These are phyloP conservation scores for Typha latifolia DNA, from an alignment of 176 grass and related monocot species.

Conservation along the genomic window DNA sequence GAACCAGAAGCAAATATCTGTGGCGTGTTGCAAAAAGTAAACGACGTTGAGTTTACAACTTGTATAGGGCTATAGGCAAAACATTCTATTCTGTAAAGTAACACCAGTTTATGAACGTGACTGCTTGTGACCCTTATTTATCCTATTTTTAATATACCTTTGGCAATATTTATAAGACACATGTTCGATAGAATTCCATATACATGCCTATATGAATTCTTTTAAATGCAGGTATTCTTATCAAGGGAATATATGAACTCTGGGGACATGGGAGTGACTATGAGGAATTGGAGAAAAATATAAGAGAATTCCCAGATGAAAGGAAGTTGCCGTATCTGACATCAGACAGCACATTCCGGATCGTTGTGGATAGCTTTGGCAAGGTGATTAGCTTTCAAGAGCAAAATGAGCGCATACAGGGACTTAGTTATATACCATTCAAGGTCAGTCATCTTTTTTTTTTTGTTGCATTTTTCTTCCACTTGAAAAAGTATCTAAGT, in stretches of 20 bases:
- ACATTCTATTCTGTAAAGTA: no score
- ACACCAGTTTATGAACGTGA: no score
- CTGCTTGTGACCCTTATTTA: no score
- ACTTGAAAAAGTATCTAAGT: background rate
- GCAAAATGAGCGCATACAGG: constrained; percentile 71
- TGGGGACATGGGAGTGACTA: constrained; percentile 80
- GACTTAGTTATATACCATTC: constrained; percentile 81
- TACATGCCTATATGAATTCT: background rate
- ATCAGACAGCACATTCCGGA: constrained; percentile 70
- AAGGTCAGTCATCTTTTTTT: constrained; percentile 26
- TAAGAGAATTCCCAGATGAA: constrained; percentile 64
- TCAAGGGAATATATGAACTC: constrained; percentile 91
- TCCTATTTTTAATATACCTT: background rate
- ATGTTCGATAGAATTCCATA: background rate
- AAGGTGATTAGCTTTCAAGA: constrained; percentile 80
- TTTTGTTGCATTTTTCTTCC: background rate
- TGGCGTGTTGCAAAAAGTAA: no score
- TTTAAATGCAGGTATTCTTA: constrained; percentile 45
- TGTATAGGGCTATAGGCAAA: no score
- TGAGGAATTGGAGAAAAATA: constrained; percentile 62
- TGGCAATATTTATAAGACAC: background rate
- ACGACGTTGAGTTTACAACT: no score
- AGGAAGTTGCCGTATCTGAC: constrained; percentile 69
- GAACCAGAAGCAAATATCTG: background rate
- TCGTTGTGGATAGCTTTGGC: constrained; percentile 70